These are phyloP conservation scores for Zangia roseola DNA, from an alignment of 768 basidiomycete genomes.

Conservation along the genomic window DNA sequence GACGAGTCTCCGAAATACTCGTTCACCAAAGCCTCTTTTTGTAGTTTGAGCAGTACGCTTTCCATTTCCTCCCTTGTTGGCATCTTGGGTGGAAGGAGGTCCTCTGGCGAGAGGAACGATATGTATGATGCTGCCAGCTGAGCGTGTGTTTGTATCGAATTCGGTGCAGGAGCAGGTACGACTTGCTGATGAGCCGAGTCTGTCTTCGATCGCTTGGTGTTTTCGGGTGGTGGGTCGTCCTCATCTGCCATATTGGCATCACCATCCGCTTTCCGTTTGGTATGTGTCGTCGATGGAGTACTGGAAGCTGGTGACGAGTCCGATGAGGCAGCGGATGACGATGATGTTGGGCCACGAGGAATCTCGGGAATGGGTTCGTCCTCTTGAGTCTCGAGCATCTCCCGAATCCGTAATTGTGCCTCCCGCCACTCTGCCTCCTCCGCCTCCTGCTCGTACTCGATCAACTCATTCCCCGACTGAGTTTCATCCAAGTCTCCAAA, in stretches of 20 bases:
- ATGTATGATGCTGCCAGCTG: slow-evolving; percentile 67
- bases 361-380: slow-evolving; percentile 54
- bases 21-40: slow-evolving; percentile 80
- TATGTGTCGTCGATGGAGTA: slow-evolving; percentile 17
- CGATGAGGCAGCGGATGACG: slow-evolving; percentile 8
- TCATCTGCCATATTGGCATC: slow-evolving; percentile 37
- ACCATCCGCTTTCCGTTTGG: slow-evolving; percentile 59
- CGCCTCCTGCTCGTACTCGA: slow-evolving; percentile 67
- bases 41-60: slow-evolving; percentile 63
- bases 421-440: slow-evolving; percentile 78
- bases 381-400: slow-evolving; percentile 48
- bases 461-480: slow-evolving; percentile 50
- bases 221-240: slow-evolving; percentile 22
- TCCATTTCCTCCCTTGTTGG: slow-evolving; percentile 82
- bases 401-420: slow-evolving; percentile 53
- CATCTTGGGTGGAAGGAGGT: slow-evolving; percentile 73
- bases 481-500: slow-evolving; percentile 90
- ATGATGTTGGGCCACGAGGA: slow-evolving; percentile 32
- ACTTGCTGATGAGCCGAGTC: slow-evolving; percentile 10
- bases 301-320: slow-evolving; percentile 22
- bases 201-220: slow-evolving; percentile 32
- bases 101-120: slow-evolving; percentile 69
- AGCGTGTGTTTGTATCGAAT: slow-evolving; percentile 37
- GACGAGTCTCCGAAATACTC: slow-evolving; percentile 62
- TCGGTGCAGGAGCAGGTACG: neutral